Base-by-base conservation (phyloP, 106 monocot genomes). In the Acorus calamus region DNA sequence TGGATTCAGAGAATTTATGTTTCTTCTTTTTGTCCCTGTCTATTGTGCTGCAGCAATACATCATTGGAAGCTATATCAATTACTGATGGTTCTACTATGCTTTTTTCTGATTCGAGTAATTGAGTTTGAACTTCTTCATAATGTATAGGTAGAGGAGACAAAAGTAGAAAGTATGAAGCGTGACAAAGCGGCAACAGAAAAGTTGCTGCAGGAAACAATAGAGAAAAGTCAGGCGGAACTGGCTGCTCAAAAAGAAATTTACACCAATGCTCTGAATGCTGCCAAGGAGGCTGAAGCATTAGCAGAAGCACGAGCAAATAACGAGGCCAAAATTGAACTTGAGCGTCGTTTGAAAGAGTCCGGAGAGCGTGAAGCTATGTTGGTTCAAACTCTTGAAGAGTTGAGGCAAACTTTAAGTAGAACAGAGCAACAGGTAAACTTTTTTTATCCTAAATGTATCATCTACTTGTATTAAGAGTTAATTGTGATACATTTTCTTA, bases 201-300 rank as follows among this genome's bases (percentile, higher is more conserved):
- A 91, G 65, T 77, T 96, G 72, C 64, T 96, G 61, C 96, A 96
- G 65, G 96, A 96, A 80, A 96, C 91, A 51, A 83, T 83, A 62
- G 96, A 96, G 78, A 96, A 67, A 80, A 85, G 85, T 74, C 91
- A 88, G 74, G 74, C 74, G 54, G 96, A 96, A 58, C 78, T 96
- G 74, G 63, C 80, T 79, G 70, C 84, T 72, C 96, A 96, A 65
- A 96, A 96, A 74, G 96, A 96, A 78, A 91, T 91, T 74, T 96
- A 91, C 65, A 70, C 81, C 57, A 91, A 81, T 78, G 96, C 91
- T 47, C 71, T 96, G 57, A 91, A 83, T 77, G 82, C 80, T 71
- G 96, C 96, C 11, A 91, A 88, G 57, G 96, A 96, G 67, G 96
- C 91, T 70, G 91, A 96, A 76, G 81, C 90, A 61, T 70, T 81